phyloP scores from a whole-genome alignment of 192 early-diverging fungal species.

The Oehlia diaphana region DNA sequence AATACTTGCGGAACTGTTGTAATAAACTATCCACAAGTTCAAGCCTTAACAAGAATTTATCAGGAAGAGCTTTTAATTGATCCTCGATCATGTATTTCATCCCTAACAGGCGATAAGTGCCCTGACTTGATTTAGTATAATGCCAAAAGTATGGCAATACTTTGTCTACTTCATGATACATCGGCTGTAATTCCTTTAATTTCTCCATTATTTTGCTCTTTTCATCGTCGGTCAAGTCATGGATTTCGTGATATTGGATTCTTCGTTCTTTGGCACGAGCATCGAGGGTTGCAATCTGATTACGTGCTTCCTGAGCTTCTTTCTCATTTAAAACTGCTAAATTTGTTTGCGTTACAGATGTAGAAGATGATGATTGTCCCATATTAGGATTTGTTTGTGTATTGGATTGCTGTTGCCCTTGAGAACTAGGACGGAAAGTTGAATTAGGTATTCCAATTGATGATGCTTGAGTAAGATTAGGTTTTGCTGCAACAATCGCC shows the following conservation, averaged over 20 bases:
- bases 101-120: neutral
- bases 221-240: conserved; percentile 5
- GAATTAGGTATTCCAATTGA: neutral
- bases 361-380: neutral
- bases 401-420: neutral
- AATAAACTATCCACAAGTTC: conserved; percentile 7
- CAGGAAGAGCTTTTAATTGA: conserved; percentile 14
- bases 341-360: neutral
- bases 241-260: conserved; percentile 18
- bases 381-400: neutral
- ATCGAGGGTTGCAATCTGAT: neutral
- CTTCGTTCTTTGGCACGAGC: neutral
- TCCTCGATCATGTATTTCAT: conserved; percentile 25
- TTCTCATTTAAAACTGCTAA: neutral
- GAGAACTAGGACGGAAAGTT: neutral
- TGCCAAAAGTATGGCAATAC: conserved; percentile 17
- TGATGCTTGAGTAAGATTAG: neutral
- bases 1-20: conserved; percentile 10
- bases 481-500: neutral
- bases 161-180: conserved; percentile 12
- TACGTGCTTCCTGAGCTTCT: neutral
- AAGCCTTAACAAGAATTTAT: neutral
- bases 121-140: conserved; percentile 6
- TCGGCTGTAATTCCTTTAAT: neutral
- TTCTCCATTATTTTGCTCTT: neutral